Percentiles rank a stretch among this genome's conserved stretches.
phyloP scores from a whole-genome alignment of 768 basidiomycete genomes.

The Phaffia australis region DNA sequence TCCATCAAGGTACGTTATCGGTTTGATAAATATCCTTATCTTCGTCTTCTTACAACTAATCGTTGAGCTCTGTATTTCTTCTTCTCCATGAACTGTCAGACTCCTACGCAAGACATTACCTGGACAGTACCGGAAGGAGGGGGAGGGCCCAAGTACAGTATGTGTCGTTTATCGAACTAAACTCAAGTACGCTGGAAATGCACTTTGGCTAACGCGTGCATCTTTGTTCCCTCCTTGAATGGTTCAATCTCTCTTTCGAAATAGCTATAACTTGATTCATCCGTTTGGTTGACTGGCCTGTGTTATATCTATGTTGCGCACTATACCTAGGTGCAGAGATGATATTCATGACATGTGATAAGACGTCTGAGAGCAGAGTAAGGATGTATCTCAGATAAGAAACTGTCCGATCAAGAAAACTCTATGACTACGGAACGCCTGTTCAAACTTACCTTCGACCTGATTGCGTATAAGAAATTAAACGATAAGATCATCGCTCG shows the following conservation, averaged over 20 bases:
- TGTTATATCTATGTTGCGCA: no score
- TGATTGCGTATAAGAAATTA: no score
- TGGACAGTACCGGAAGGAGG: conserved; percentile 95
- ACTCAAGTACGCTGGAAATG: not conserved
- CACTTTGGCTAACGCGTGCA: not conserved
- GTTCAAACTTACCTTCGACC: no score
- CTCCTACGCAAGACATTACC: conserved; percentile 85
- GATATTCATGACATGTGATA: no score
- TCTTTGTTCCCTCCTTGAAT: not conserved
- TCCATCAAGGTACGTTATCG: conserved; percentile 59
- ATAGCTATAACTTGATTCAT: not conserved
- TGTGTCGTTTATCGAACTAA: conserved; percentile 31
- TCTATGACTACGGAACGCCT: no score
- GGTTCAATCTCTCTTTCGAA: not conserved
- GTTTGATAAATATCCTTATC: not conserved
- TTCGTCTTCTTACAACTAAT: not conserved
- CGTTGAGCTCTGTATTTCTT: not conserved
- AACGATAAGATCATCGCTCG: no score
- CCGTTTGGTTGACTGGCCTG: not conserved
- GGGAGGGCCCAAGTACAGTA: conserved; percentile 93
- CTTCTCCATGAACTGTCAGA: not conserved
- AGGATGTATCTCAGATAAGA: no score
- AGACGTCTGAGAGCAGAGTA: no score
- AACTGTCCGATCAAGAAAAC: no score
- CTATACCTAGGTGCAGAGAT: no score